Conservation (phyloP, 1,284 basidiomycete species). For the Tylopilus sp. region DNA sequence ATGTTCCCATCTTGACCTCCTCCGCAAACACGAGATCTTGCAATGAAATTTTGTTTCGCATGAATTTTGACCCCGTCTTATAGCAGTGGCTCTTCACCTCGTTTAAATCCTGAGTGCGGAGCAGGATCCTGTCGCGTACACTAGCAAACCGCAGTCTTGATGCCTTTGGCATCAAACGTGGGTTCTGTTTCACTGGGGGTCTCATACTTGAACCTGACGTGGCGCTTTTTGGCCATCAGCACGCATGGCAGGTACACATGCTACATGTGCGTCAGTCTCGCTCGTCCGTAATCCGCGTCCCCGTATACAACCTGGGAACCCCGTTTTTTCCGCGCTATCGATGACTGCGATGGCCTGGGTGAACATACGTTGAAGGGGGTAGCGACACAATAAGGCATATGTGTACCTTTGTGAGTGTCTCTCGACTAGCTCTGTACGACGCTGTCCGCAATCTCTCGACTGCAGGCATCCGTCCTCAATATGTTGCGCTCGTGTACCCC, state of each 20-base stretch:
- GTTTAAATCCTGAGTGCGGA: conserved; percentile 90
- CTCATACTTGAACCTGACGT: conserved; percentile 97
- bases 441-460: conserved; percentile 98
- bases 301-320: conserved; percentile 95
- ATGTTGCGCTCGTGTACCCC: conserved; percentile 96
- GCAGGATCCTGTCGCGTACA: conserved; percentile 74
- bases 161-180: conserved; percentile 96
- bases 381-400: neutral
- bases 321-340: conserved; percentile 85
- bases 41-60: conserved; percentile 83
- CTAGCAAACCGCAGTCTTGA: conserved; percentile 85
- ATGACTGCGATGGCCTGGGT: conserved; percentile 86
- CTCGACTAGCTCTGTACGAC: conserved; percentile 97
- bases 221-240: conserved; percentile 96
- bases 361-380: neutral
- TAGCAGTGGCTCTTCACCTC: conserved; percentile 91
- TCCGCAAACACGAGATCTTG: conserved; percentile 97
- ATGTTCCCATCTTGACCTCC: conserved; percentile 92
- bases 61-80: conserved; percentile 87
- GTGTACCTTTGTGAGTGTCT: conserved; percentile 92
- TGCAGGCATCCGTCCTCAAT: conserved; percentile 97
- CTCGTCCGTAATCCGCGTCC: conserved; percentile 89
- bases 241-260: conserved; percentile 96
- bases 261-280: neutral
- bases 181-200: conserved; percentile 82